Percentiles rank a stretch among this genome's conserved stretches.
These are phyloP conservation scores for Magnaporthiopsis incrustans DNA, from an alignment of 2,329 filamentous ascomycete genomes.

Conservation along the genomic window DNA sequence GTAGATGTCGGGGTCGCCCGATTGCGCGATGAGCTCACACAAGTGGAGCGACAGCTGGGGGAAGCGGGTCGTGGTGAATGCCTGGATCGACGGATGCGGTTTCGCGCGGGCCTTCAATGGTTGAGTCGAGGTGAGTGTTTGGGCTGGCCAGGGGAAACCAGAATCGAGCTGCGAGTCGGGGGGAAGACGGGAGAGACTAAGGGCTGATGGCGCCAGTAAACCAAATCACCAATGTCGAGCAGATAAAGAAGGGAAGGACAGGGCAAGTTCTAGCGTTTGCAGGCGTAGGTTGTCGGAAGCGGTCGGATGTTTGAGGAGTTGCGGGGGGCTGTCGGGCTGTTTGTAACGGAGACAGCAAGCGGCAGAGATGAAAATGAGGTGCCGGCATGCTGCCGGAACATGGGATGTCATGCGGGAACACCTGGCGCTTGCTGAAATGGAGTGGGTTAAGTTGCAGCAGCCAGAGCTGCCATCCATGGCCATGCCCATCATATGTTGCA, in stretches of 20 bases:
- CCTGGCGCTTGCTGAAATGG: neutral
- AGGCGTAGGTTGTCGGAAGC: neutral
- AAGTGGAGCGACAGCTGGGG: neutral
- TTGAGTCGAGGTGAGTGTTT: neutral
- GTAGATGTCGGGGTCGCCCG: neutral
- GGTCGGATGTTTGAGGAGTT: neutral
- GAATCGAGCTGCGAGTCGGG: neutral
- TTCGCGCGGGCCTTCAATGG: neutral
- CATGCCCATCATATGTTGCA: neutral
- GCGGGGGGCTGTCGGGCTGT: neutral
- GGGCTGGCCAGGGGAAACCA: neutral
- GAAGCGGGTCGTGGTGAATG: neutral
- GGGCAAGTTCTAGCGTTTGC: no score
- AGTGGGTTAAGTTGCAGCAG: neutral
- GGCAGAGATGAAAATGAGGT: neutral
- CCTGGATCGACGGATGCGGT: neutral
- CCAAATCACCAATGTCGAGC: slow-evolving; percentile 10
- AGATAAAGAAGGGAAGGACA: neutral
- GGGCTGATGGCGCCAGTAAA: slow-evolving; percentile 11
- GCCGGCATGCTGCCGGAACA: neutral
- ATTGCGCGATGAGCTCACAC: neutral
- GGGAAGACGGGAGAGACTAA: slow-evolving; percentile 3
- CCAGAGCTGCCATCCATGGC: neutral
- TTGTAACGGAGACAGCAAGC: neutral
- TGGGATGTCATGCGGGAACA: neutral